Percentiles rank a stretch among this genome's conserved stretches.
These are phyloP conservation scores for Sporothrix protearum DNA, from an alignment of 2,329 filamentous ascomycete genomes.

Conservation along the genomic window DNA sequence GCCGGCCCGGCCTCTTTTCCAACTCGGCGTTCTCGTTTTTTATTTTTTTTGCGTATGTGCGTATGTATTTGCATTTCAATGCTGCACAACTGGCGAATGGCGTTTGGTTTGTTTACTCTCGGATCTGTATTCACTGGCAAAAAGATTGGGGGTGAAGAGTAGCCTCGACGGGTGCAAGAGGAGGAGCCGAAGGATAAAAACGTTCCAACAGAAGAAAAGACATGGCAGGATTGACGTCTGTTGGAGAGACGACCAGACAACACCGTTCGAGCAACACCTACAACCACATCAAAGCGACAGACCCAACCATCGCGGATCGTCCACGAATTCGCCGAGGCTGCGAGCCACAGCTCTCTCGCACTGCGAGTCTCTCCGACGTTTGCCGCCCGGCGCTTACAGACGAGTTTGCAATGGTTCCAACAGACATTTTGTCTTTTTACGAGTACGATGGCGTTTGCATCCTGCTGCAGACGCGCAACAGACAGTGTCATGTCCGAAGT, in stretches of 20 bases:
- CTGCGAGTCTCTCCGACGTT: background rate
- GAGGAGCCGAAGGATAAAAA: background rate
- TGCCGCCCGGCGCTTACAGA: slow-evolving; percentile 19
- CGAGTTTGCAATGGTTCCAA: background rate
- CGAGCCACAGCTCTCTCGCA: background rate
- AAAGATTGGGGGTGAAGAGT: no score
- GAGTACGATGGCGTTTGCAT: background rate
- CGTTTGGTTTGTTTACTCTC: background rate
- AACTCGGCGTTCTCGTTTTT: background rate
- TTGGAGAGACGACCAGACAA: background rate
- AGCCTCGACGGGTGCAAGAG: background rate
- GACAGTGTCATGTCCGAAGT: background rate
- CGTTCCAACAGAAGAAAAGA: background rate
- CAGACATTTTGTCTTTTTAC: background rate
- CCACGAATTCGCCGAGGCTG: background rate
- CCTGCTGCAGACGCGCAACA: background rate
- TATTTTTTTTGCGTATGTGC: background rate
- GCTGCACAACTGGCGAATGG: background rate
- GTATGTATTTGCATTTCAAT: background rate
- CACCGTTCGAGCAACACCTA: background rate
- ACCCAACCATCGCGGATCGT: background rate
- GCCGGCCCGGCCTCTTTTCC: background rate
- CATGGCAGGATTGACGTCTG: background rate
- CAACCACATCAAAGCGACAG: background rate
- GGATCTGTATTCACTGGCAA: background rate